Percentiles rank a stretch among this genome's conserved stretches.
phyloP scores from a whole-genome alignment of 2,329 filamentous ascomycete species.

The Aspergillus novofumigatus region DNA sequence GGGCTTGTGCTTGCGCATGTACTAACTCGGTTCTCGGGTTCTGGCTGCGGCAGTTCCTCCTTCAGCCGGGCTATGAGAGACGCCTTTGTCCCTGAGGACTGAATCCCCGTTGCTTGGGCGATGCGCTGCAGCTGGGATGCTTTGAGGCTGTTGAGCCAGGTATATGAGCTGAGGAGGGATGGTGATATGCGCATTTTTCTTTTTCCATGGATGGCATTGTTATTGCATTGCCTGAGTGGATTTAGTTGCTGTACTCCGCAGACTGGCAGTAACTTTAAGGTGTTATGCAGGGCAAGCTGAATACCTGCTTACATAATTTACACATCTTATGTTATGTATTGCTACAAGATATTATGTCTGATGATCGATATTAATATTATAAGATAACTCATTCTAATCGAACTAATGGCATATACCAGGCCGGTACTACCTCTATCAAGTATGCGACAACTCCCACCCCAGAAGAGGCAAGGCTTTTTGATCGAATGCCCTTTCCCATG shows the following conservation, averaged over 20 bases:
- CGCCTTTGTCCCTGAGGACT: conserved; percentile 57
- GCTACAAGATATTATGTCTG: too few species aligned
- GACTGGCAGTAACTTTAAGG: too few species aligned
- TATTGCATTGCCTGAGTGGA: conserved; percentile 1
- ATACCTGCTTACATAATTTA: background rate
- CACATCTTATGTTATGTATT: background rate
- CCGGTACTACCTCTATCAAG: conserved; percentile 3
- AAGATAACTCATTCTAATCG: background rate
- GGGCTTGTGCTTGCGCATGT: background rate
- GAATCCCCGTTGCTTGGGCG: conserved; percentile 58
- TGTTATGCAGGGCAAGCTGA: too few species aligned
- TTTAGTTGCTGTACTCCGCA: too few species aligned
- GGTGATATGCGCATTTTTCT: conserved; percentile 8
- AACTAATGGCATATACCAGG: background rate
- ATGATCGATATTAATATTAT: background rate
- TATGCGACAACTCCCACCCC: background rate
- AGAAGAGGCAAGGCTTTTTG: background rate
- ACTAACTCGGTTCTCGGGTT: background rate
- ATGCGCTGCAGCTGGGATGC: conserved; percentile 54
- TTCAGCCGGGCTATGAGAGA: conserved; percentile 51
- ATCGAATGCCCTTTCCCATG: conserved; percentile 1
- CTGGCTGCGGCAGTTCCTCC: conserved; percentile 12
- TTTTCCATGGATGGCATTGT: too few species aligned
- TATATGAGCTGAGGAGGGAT: conserved; percentile 1
- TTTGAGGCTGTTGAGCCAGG: conserved; percentile 45